Evolutionary conservation across 129 eudicot genomes (phyloP).

Genomic region (Scalesia atractyloides): DNA sequence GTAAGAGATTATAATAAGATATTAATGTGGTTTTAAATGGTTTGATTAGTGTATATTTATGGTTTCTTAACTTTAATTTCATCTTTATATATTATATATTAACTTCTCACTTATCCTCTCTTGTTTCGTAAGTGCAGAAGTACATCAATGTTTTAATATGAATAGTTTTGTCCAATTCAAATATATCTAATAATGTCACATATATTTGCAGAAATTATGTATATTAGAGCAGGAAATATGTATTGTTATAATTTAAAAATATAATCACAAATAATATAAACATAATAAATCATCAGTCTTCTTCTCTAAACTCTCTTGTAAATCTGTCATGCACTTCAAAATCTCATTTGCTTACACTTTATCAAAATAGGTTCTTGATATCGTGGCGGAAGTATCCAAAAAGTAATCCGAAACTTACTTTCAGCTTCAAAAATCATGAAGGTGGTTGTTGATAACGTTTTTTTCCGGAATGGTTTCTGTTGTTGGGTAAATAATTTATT

Average conservation of each 20-base stretch:
- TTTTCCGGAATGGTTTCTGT: no score
- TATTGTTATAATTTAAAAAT: neutral
- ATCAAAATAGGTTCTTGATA: slow-evolving; percentile 49
- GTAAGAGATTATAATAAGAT: slow-evolving; percentile 26
- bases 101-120: neutral
- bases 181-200: neutral
- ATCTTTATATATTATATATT: neutral
- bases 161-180: no score
- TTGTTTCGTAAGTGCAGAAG: neutral
- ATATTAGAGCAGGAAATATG: neutral
- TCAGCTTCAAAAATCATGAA: neutral
- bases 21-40: neutral
- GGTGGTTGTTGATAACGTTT: neutral
- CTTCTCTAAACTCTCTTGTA: slow-evolving; percentile 59
- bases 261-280: neutral
- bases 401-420: slow-evolving; percentile 2
- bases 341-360: slow-evolving; percentile 39
- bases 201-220: neutral
- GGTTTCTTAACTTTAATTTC: neutral
- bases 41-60: slow-evolving; percentile 26
- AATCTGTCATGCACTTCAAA: no score
- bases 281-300: slow-evolving; percentile 38
- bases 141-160: neutral
- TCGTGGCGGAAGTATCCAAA: slow-evolving; percentile 55
- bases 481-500: no score